These are phyloP conservation scores for Posidonia australis DNA, from an alignment of 106 monocot species.

Conservation along the genomic window DNA sequence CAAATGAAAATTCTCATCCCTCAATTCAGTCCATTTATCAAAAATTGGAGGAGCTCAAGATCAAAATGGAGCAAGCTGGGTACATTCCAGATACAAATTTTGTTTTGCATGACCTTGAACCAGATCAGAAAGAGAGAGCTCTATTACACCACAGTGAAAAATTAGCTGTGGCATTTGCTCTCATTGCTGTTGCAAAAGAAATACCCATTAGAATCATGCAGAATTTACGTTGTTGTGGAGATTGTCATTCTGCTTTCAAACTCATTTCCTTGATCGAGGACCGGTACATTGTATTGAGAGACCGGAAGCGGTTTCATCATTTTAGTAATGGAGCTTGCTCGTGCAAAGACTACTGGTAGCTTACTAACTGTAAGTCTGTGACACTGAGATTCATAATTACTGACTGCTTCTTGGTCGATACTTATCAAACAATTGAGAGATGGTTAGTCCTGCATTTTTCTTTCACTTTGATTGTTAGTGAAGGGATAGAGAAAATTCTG, in stretches of 20 bases:
- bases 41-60: slow-evolving; percentile 18
- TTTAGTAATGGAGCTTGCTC: slow-evolving; percentile 9
- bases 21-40: slow-evolving; percentile 5
- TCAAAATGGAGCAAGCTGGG: slow-evolving; percentile 7
- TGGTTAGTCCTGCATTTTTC: too few species aligned
- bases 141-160: slow-evolving; percentile 19
- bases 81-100: slow-evolving; percentile 10
- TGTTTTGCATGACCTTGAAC: slow-evolving; percentile 10
- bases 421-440: too few species aligned
- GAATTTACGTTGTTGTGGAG: slow-evolving; percentile 1
- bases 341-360: slow-evolving; percentile 11
- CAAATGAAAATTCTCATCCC: slow-evolving; percentile 10
- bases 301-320: slow-evolving; percentile 11
- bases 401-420: too few species aligned
- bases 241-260: slow-evolving; percentile 10
- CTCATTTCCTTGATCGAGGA: slow-evolving; percentile 1
- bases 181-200: background rate
- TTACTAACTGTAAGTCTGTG: too few species aligned
- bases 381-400: too few species aligned
- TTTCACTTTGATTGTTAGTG: too few species aligned
- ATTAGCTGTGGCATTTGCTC: slow-evolving; percentile 12
- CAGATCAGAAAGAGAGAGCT: slow-evolving; percentile 3
- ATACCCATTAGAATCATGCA: slow-evolving; percentile 2
- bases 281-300: slow-evolving; percentile 12
- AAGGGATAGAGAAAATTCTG: too few species aligned